These are phyloP conservation scores for Teratosphaeria viscida DNA, from an alignment of 2,329 filamentous ascomycete species.

Conservation along the genomic window DNA sequence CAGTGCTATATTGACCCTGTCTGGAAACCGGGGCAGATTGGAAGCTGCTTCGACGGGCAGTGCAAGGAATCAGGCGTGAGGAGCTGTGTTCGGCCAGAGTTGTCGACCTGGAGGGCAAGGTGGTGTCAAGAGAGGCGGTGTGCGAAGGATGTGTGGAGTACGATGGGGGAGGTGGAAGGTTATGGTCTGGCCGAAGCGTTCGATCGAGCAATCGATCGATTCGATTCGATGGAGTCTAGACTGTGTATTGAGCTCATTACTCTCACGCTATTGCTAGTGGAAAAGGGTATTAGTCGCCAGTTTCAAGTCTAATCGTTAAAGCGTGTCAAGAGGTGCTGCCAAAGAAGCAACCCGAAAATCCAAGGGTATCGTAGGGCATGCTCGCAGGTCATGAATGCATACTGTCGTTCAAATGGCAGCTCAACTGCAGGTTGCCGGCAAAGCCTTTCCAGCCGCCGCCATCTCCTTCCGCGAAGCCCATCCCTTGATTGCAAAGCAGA, in stretches of 20 bases:
- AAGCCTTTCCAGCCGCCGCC: conserved; percentile 3
- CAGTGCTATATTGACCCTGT: too few relatives aligned
- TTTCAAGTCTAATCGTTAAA: background rate
- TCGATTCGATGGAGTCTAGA: background rate
- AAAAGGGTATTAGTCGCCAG: background rate
- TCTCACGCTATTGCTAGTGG: background rate
- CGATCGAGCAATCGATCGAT: background rate
- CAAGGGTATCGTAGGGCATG: background rate
- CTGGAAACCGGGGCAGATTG: too few relatives aligned
- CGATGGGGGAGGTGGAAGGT: too few relatives aligned
- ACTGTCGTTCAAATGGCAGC: background rate
- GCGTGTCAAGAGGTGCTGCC: background rate
- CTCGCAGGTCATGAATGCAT: background rate
- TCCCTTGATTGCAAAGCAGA: conserved; percentile 74
- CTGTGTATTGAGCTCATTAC: background rate
- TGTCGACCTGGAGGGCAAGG: too few relatives aligned
- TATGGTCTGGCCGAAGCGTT: background rate
- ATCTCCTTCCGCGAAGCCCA: conserved; percentile 51
- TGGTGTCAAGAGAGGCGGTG: too few relatives aligned
- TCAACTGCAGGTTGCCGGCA: background rate
- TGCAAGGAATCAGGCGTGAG: too few relatives aligned
- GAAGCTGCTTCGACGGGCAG: too few relatives aligned
- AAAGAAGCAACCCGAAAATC: background rate
- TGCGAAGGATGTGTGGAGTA: too few relatives aligned
- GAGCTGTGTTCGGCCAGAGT: too few relatives aligned